Conservation (phyloP, 345 rosid genomes). For the Orychophragmus violaceus region DNA sequence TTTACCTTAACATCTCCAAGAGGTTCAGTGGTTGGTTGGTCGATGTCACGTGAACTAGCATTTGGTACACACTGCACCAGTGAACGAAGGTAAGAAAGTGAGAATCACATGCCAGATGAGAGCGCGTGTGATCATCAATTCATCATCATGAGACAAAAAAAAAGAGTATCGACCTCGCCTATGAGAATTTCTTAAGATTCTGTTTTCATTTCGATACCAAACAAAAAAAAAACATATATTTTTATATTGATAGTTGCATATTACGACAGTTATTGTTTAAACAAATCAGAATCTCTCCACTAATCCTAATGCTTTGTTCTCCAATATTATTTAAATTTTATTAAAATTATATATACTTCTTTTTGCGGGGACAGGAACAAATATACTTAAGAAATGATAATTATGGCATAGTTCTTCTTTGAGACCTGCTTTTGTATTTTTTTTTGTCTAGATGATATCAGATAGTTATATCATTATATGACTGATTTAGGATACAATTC, state of each 20-base stretch:
- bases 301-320: conserved; percentile 14
- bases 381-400: conserved; percentile 3
- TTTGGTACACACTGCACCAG: conserved; percentile 5
- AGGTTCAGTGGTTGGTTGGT: neutral
- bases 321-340: neutral
- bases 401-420: conserved; percentile 15
- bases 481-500: neutral
- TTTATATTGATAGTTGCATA: conserved; percentile 7
- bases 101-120: neutral
- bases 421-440: conserved; percentile 3
- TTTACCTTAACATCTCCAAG: neutral
- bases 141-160: neutral
- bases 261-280: too few species aligned
- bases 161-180: conserved; percentile 33
- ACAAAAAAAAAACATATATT: conserved; percentile 10
- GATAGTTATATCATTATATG: neutral
- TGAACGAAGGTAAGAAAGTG: conserved; percentile 10
- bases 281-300: conserved; percentile 24
- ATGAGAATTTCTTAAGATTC: conserved; percentile 25
- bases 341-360: neutral
- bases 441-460: neutral
- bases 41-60: neutral
- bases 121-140: conserved; percentile 9
- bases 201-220: conserved; percentile 19
- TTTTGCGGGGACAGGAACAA: conserved; percentile 13